These are phyloP conservation scores for Cudoniella acicularis DNA, from an alignment of 495 filamentous ascomycete genomes.

Conservation along the genomic window DNA sequence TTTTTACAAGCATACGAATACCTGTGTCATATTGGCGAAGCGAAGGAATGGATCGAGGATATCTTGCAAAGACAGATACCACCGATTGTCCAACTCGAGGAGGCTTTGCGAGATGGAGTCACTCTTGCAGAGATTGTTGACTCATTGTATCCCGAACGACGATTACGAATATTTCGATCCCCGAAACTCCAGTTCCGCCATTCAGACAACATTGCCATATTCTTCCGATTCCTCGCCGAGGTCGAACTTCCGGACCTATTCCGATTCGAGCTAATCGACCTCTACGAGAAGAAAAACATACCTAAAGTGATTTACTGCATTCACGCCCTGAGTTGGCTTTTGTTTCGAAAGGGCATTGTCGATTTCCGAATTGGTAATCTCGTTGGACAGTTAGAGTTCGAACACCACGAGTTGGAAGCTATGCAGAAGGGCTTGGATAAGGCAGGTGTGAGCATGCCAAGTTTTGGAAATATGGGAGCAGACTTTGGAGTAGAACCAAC, in stretches of 20 bases:
- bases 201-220: constrained; percentile 92
- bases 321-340: constrained; percentile 91
- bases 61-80: constrained; percentile 86
- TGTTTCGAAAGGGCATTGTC: constrained; percentile 90
- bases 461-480: constrained; percentile 94
- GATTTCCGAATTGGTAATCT: constrained; percentile 98
- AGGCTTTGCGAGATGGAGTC: constrained; percentile 88
- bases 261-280: constrained; percentile 93
- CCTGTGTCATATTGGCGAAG: constrained; percentile 97
- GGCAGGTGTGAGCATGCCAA: constrained; percentile 91
- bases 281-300: constrained; percentile 99
- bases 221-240: constrained; percentile 89
- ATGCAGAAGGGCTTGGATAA: constrained; percentile 96
- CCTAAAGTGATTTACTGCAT: constrained; percentile 99
- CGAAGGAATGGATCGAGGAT: constrained; percentile 98
- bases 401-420: constrained; percentile 93
- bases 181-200: constrained; percentile 88
- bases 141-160: constrained; percentile 71
- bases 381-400: constrained; percentile 95
- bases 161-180: constrained; percentile 78
- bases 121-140: constrained; percentile 96
- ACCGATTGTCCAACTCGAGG: constrained; percentile 93
- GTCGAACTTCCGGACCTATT: constrained; percentile 98
- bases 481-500: constrained; percentile 79
- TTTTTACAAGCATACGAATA: constrained; percentile 98